Conservation (phyloP, 2,329 filamentous ascomycete species). For the Cryphonectria parasitica region DNA sequence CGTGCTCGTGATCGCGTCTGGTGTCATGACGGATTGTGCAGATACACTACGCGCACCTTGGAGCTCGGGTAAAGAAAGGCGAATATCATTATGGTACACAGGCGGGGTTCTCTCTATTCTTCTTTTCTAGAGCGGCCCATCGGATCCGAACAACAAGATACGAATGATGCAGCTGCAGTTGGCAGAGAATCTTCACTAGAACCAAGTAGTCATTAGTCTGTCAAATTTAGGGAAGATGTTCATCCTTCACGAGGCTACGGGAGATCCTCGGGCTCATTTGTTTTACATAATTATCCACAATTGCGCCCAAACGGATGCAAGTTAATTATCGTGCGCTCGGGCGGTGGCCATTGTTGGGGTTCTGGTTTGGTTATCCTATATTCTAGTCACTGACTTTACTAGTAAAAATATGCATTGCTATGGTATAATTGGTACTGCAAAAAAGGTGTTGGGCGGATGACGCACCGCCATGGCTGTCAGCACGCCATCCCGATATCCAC, state of each 20-base stretch:
- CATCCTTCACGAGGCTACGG: background rate
- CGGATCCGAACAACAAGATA: background rate
- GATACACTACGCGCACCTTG: background rate
- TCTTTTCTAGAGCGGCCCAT: background rate
- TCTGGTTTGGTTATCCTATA: background rate
- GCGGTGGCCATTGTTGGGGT: background rate
- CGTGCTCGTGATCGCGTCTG: slow-evolving; percentile 27
- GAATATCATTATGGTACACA: background rate
- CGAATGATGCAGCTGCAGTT: background rate
- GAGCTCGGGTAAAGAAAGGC: too few relatives aligned
- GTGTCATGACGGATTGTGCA: slow-evolving; percentile 20
- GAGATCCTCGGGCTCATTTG: background rate
- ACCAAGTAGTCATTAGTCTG: background rate
- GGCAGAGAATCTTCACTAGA: background rate
- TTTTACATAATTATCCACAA: background rate
- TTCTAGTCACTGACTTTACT: too few relatives aligned
- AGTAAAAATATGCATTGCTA: background rate
- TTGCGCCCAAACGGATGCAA: background rate
- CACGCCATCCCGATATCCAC: slow-evolving; percentile 17
- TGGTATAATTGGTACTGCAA: background rate
- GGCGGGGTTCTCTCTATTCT: background rate
- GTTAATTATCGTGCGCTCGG: background rate
- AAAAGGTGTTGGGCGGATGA: background rate
- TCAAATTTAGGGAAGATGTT: background rate
- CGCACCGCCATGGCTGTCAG: slow-evolving; percentile 13